These are phyloP conservation scores for Alternaria hordeiaustralica DNA, from an alignment of 2,329 filamentous ascomycete genomes.

Conservation along the genomic window DNA sequence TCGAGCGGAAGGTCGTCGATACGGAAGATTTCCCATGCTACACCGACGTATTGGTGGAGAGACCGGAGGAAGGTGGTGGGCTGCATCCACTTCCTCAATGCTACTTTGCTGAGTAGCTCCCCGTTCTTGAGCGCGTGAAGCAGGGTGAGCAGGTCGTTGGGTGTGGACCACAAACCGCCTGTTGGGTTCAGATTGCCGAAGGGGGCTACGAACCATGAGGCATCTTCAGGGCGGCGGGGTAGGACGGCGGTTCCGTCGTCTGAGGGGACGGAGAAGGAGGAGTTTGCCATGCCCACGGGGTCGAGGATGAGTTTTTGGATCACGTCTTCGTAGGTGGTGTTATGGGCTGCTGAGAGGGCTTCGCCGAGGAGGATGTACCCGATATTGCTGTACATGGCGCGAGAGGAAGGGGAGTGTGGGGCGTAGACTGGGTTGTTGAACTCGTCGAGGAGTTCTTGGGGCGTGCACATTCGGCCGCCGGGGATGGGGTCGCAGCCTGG, in stretches of 20 bases:
- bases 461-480: slow-evolving; percentile 25
- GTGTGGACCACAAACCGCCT: slow-evolving; percentile 37
- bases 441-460: slow-evolving; percentile 25
- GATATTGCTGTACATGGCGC: slow-evolving; percentile 32
- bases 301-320: slow-evolving; percentile 30
- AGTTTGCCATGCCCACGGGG: slow-evolving; percentile 23
- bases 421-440: slow-evolving; percentile 29
- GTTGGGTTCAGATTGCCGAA: slow-evolving; percentile 37
- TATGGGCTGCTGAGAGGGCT: slow-evolving; percentile 26
- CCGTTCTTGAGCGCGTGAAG: slow-evolving; percentile 24
- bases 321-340: slow-evolving; percentile 25
- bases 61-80: slow-evolving; percentile 27
- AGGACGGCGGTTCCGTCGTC: slow-evolving; percentile 20
- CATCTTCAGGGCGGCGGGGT: slow-evolving; percentile 18
- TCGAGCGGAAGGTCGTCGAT: slow-evolving; percentile 21
- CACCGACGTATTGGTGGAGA: slow-evolving; percentile 30
- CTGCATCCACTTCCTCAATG: slow-evolving; percentile 32
- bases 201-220: slow-evolving; percentile 25
- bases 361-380: slow-evolving; percentile 33
- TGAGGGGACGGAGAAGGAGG: slow-evolving; percentile 22
- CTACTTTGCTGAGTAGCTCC: slow-evolving; percentile 19
- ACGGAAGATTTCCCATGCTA: slow-evolving; percentile 39
- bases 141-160: slow-evolving; percentile 28
- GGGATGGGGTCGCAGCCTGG: slow-evolving; percentile 33
- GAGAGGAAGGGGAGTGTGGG: slow-evolving; percentile 23